phyloP scores from a whole-genome alignment of 345 rosid genomes.

The Eutrema heterophyllum region DNA sequence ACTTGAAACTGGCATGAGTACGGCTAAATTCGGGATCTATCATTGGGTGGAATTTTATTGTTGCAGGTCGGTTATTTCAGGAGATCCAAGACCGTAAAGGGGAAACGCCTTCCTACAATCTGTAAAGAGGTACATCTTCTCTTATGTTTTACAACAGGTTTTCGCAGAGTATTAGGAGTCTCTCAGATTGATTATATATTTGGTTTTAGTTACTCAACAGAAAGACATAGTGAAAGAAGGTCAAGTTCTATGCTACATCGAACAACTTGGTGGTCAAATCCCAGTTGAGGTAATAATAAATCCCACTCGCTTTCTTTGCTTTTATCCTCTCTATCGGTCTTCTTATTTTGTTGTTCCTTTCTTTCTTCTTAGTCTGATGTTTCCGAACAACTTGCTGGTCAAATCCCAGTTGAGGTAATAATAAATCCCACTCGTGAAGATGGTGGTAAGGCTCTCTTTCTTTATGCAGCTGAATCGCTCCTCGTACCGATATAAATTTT shows the following conservation, averaged over 20 bases:
- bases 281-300: slow-evolving; percentile 52
- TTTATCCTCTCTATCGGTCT: neutral
- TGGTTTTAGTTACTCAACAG: slow-evolving; percentile 35
- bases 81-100: slow-evolving; percentile 72
- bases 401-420: too few species aligned
- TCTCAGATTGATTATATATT: neutral
- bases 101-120: slow-evolving; percentile 58
- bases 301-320: neutral
- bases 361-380: slow-evolving; percentile 53
- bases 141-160: neutral
- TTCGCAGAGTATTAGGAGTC: neutral
- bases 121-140: slow-evolving; percentile 64
- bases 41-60: neutral
- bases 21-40: neutral
- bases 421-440: too few species aligned
- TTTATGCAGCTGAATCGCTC: neutral
- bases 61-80: slow-evolving; percentile 73
- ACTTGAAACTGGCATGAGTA: neutral
- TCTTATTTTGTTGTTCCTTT: neutral
- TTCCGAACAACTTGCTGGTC: too few species aligned
- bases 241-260: slow-evolving; percentile 71
- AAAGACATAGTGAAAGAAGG: slow-evolving; percentile 84
- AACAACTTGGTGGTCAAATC: slow-evolving; percentile 74
- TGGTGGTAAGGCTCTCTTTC: slow-evolving; percentile 48
- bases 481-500: neutral